Evolutionary conservation across 371 early-diverging fungal species (phyloP).

Genomic region (Cokeromyces recurvatus): DNA sequence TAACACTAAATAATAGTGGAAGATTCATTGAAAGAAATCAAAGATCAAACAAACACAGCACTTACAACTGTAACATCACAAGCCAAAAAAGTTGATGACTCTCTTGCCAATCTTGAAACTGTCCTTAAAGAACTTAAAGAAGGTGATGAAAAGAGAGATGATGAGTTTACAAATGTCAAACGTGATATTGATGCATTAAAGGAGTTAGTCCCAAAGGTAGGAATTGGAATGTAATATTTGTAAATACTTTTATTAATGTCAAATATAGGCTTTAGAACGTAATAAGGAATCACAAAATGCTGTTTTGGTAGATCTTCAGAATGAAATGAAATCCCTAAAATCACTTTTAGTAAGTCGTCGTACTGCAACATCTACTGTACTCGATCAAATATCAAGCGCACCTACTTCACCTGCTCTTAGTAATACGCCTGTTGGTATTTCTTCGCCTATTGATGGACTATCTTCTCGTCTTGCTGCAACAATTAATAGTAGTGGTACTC

Average conservation of each 20-base stretch:
- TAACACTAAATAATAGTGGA: no score
- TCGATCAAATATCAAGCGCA: constrained; percentile 24
- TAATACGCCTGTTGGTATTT: constrained; percentile 4
- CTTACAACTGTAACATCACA: constrained; percentile 70
- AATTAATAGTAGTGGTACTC: constrained; percentile 16
- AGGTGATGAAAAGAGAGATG: constrained; percentile 65
- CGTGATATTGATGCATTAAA: constrained; percentile 76
- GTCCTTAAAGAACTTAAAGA: constrained; percentile 66
- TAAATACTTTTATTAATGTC: not conserved
- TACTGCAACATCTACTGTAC: constrained; percentile 12
- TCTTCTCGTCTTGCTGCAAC: constrained; percentile 38
- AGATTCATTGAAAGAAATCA: constrained; percentile 50
- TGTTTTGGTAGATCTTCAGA: constrained; percentile 80
- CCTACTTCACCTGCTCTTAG: not conserved
- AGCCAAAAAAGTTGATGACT: constrained; percentile 67
- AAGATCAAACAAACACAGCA: constrained; percentile 65
- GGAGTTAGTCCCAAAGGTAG: constrained; percentile 74
- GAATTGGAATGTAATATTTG: not conserved
- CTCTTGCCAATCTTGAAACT: constrained; percentile 61
- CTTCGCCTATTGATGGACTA: constrained; percentile 24
- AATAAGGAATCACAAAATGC: constrained; percentile 66
- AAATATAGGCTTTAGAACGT: constrained; percentile 64
- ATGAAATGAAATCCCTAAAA: constrained; percentile 89
- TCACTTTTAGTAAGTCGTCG: constrained; percentile 80
- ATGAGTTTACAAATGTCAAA: constrained; percentile 68